These are phyloP conservation scores for Collybia mongolica DNA, from an alignment of 768 basidiomycete genomes.

Conservation along the genomic window DNA sequence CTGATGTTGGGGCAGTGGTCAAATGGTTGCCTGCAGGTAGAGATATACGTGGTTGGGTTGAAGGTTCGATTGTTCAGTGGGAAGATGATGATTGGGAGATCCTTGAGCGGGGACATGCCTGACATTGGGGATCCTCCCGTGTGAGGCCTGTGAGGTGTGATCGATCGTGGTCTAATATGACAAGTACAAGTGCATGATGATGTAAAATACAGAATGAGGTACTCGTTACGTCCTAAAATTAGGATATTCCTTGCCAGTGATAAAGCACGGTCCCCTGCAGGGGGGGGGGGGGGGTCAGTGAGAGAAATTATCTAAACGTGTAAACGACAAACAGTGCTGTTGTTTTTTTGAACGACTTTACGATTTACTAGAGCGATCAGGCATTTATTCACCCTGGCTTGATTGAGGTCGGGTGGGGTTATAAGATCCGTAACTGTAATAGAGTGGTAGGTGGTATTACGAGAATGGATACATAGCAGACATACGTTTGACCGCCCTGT, in stretches of 20 bases:
- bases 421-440: conserved; percentile 72
- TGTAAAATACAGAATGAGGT: neutral
- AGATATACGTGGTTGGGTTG: conserved; percentile 8
- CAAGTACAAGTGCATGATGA: neutral
- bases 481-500: conserved; percentile 62
- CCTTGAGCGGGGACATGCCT: conserved; percentile 5
- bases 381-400: conserved; percentile 91
- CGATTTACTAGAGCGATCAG: conserved; percentile 87
- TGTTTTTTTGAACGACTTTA: conserved; percentile 81
- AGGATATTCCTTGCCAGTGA: conserved; percentile 65
- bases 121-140: too few relatives aligned
- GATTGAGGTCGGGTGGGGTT: conserved; percentile 77
- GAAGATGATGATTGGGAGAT: conserved; percentile 10
- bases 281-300: neutral
- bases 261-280: conserved; percentile 64
- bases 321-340: conserved; percentile 44
- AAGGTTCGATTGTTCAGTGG: conserved; percentile 10
- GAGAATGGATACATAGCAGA: neutral
- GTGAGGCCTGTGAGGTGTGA: too few relatives aligned
- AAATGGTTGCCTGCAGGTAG: conserved; percentile 9
- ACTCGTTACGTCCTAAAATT: conserved; percentile 4
- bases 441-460: neutral
- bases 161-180: neutral
- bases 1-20: neutral
- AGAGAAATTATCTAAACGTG: too few relatives aligned